Base-by-base conservation (phyloP, 257 asterid species). In the Leptodermis oblonga region DNA sequence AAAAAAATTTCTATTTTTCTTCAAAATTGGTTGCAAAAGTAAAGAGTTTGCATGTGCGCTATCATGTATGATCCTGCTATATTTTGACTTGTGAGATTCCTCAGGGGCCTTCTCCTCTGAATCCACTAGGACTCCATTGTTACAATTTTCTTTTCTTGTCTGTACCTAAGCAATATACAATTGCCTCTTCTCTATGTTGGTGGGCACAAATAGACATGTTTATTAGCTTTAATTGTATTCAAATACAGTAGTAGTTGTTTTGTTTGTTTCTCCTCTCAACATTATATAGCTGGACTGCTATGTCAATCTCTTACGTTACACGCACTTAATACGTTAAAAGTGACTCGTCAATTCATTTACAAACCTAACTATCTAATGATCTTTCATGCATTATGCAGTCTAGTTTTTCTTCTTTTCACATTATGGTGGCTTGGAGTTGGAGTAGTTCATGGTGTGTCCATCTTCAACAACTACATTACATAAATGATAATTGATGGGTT, bases 61-160 rank as follows among this genome's bases (percentile, higher is more conserved):
- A 81, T 84, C 75, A 74, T 86, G 78, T 70, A 20, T 46, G 48
- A 66, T 78, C 63, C 58, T 70, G 68, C 82, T 74, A 41, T 75
- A 75, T 77, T 82, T 88, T 83, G 88, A 85, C 88, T 80, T 81
- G 62, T 71, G 79, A 83, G 82, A 85, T 88, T 84, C 86, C 79
- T 51, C 18, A 33, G 62, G 86, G 91, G 74, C 63, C 83, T 82
- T 53, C n/a, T n/a, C n/a, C n/a, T 61, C 34, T 68, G 63, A 70
- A 59, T 68, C 85, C 86, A 80, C 84, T 71, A 46, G 10, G 54
- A 60, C 70, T 56, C 69, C 37, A 11, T 4, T 9, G 46, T 34
- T 18, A 8, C 41, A 11, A 67, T 61, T 51, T 69, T 74, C 63
- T 37, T 62, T 67, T 49, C 1, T 48, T 22, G 30, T 55, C 34